phyloP scores from a whole-genome alignment of 2,329 filamentous ascomycete species.

The Nectriaceae sp. region DNA sequence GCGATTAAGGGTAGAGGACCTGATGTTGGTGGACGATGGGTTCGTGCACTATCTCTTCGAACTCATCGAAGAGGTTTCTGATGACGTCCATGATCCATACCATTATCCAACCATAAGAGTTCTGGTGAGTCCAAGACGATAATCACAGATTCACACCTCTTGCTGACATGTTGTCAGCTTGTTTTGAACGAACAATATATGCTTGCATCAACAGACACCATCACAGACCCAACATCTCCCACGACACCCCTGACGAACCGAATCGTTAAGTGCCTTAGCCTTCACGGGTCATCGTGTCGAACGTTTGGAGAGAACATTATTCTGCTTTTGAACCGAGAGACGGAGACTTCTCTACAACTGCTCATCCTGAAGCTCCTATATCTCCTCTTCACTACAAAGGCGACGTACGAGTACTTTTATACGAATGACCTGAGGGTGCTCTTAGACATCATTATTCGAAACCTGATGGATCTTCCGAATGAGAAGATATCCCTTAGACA shows the following conservation, averaged over 20 bases:
- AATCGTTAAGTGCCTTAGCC: conserved; percentile 86
- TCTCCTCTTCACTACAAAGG: conserved; percentile 86
- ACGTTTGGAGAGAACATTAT: conserved; percentile 99
- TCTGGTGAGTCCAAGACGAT: conserved; percentile 60
- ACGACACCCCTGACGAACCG: conserved; percentile 75
- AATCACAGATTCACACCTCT: not conserved
- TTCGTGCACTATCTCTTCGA: conserved; percentile 84
- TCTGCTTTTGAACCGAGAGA: conserved; percentile 89
- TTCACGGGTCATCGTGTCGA: conserved; percentile 78
- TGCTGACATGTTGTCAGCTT: conserved; percentile 56
- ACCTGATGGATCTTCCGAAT: conserved; percentile 91
- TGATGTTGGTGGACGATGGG: conserved; percentile 74
- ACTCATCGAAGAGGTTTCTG: conserved; percentile 83
- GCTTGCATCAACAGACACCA: conserved; percentile 66
- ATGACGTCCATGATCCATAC: conserved; percentile 89
- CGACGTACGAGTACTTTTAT: conserved; percentile 97
- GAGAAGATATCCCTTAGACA: conserved; percentile 78
- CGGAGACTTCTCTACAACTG: conserved; percentile 89
- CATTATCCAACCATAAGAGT: conserved; percentile 95
- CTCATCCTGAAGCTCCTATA: conserved; percentile 97
- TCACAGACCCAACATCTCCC: conserved; percentile 37
- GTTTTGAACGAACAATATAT: conserved; percentile 99
- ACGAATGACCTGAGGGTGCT: conserved; percentile 95
- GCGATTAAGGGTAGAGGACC: conserved; percentile 72
- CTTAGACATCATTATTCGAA: conserved; percentile 93